Evolutionary conservation across 345 rosid genomes (phyloP).

Genomic region (Rhodomyrtus tomentosa): DNA sequence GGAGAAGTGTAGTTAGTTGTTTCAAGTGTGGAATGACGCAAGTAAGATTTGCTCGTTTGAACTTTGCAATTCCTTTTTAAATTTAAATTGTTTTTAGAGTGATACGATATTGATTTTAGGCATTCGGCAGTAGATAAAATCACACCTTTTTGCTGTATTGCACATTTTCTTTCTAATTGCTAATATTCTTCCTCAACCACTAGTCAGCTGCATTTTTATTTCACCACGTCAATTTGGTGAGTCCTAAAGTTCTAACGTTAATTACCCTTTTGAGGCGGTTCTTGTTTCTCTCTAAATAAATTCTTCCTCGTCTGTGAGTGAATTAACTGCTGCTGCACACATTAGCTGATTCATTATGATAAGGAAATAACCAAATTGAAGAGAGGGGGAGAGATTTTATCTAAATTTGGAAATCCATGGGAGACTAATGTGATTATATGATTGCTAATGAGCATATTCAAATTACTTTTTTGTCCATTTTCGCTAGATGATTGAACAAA

Average conservation of each 20-base stretch:
- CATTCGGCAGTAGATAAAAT: no score
- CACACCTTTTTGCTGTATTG: background rate
- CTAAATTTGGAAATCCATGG: no score
- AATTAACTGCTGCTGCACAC: no score
- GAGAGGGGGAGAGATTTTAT: no score
- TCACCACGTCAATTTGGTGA: background rate
- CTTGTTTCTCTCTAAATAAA: background rate
- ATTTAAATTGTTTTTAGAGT: background rate
- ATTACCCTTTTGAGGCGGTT: background rate
- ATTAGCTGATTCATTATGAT: no score
- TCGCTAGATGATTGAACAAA: no score
- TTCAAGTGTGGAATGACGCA: background rate
- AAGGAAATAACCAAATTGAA: no score
- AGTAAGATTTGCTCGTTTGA: background rate
- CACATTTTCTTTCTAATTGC: background rate
- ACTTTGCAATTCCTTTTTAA: background rate
- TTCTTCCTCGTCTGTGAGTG: no score
- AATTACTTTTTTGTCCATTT: no score
- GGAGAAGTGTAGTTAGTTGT: background rate
- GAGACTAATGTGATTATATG: no score
- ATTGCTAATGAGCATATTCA: no score
- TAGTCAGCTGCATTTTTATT: background rate
- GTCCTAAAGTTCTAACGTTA: background rate
- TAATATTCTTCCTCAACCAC: background rate
- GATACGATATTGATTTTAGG: background rate